Percentiles rank a stretch among this genome's conserved stretches.
phyloP scores from a whole-genome alignment of 495 filamentous ascomycete species.

The Hypoxylon lienhwacheense region DNA sequence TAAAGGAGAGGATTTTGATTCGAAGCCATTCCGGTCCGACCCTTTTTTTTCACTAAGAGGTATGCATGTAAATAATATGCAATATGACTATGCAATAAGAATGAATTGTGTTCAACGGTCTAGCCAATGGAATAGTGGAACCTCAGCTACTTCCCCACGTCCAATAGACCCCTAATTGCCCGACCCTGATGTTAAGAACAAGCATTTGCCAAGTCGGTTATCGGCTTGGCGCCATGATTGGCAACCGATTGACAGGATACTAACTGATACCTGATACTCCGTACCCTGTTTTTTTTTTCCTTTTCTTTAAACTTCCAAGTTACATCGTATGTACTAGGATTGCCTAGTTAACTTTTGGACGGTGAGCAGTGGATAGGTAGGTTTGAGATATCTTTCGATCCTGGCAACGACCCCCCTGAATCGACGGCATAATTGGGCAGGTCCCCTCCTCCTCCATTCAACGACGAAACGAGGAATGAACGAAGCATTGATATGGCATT shows the following conservation, averaged over 20 bases:
- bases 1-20: too few relatives aligned
- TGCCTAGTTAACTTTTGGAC: too few relatives aligned
- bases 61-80: too few relatives aligned
- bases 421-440: background rate
- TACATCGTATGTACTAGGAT: constrained; percentile 13
- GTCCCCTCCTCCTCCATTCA: background rate
- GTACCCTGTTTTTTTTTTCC: constrained; percentile 14
- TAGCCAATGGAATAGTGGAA: too few relatives aligned
- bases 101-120: background rate
- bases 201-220: constrained; percentile 39
- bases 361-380: background rate
- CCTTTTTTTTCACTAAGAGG: too few relatives aligned
- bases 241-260: too few relatives aligned
- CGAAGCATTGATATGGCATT: too few relatives aligned
- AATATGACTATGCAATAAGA: constrained; percentile 1
- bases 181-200: constrained; percentile 22
- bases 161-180: constrained; percentile 3
- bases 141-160: constrained; percentile 33
- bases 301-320: constrained; percentile 11
- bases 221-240: constrained; percentile 33
- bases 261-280: too few relatives aligned
- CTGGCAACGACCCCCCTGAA: constrained; percentile 13
- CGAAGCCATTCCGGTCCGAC: too few relatives aligned
- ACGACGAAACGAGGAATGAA: constrained; percentile 20
- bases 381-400: constrained; percentile 7